A percentile compares a stretch with the other conserved stretches of the same genome.
Evolutionary conservation across 1,284 basidiomycete genomes (phyloP).

Genomic region (Microbotryomycetes sp.): DNA sequence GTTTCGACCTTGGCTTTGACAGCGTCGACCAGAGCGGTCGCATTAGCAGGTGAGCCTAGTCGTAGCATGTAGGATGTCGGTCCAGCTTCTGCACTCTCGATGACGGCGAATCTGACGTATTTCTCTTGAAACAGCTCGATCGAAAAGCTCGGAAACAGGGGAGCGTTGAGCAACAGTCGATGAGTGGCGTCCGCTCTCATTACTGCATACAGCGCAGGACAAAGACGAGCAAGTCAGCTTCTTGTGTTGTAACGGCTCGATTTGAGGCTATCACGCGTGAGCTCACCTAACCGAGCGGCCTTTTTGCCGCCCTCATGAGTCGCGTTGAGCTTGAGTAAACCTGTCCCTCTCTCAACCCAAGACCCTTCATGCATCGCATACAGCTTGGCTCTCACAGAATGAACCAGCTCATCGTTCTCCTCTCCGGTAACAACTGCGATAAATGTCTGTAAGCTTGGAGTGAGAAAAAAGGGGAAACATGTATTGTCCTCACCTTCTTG

Average conservation of each 20-base stretch:
- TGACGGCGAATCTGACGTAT: constrained; percentile 35
- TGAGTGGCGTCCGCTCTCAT: constrained; percentile 38
- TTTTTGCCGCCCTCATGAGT: constrained; percentile 4
- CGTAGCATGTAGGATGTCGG: constrained; percentile 34
- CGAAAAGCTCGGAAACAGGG: constrained; percentile 34
- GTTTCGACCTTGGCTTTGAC: constrained; percentile 14
- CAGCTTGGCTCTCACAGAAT: constrained; percentile 32
- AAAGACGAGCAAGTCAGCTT: neutral
- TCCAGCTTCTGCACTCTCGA: constrained; percentile 21
- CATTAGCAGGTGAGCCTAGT: constrained; percentile 1
- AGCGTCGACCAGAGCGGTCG: constrained; percentile 11
- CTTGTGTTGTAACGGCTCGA: neutral
- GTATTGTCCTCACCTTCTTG: constrained; percentile 15
- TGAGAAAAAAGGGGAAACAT: neutral
- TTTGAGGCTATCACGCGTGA: no score
- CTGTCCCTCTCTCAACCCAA: constrained; percentile 36
- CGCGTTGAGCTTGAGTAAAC: constrained; percentile 32
- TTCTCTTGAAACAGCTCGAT: constrained; percentile 35
- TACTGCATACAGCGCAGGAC: constrained; percentile 12
- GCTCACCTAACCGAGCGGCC: constrained; percentile 28
- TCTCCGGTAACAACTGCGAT: constrained; percentile 31
- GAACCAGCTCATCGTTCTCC: constrained; percentile 34
- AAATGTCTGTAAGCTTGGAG: neutral
- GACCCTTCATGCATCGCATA: constrained; percentile 33
- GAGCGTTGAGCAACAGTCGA: constrained; percentile 36